Percentiles rank a stretch among this genome's conserved stretches.
phyloP scores from a whole-genome alignment of 352 stramenopile genomes.

The Phytophthora aleatoria region DNA sequence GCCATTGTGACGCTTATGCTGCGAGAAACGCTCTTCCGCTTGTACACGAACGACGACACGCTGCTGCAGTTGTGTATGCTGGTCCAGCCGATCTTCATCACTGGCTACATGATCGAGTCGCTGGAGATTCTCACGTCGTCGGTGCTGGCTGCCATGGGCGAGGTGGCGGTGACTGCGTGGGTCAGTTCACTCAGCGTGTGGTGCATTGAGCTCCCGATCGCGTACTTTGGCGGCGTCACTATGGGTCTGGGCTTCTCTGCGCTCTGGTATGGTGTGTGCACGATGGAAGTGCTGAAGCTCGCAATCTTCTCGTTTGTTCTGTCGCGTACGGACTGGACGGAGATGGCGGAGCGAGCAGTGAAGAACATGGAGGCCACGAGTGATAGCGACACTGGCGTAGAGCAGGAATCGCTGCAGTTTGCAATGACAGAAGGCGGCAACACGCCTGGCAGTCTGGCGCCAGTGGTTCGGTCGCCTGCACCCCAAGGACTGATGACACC shows the following conservation, averaged over 20 bases:
- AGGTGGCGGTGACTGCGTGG: conserved; percentile 56
- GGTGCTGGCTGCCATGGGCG: conserved; percentile 58
- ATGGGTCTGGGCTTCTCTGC: conserved; percentile 52
- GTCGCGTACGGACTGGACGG: conserved; percentile 43
- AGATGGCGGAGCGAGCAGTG: conserved; percentile 47
- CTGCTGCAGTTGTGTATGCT: conserved; percentile 59
- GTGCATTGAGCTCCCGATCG: conserved; percentile 61
- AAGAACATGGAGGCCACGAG: conserved; percentile 46
- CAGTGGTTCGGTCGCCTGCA: conserved; percentile 54
- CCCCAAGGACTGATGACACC: conserved; percentile 60
- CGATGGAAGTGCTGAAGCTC: conserved; percentile 56
- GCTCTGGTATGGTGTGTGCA: conserved; percentile 54
- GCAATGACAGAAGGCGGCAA: conserved; percentile 58
- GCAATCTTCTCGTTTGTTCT: conserved; percentile 46
- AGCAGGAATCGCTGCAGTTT: conserved; percentile 47
- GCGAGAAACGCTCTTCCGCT: conserved; percentile 53
- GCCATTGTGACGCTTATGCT: conserved; percentile 52
- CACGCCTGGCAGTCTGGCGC: conserved; percentile 50
- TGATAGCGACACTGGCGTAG: conserved; percentile 41
- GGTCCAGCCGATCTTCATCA: conserved; percentile 62
- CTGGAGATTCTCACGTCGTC: conserved; percentile 56
- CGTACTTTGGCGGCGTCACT: conserved; percentile 55
- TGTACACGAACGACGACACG: conserved; percentile 62
- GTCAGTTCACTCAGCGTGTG: conserved; percentile 61
- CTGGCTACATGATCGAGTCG: conserved; percentile 62